Percentiles rank a stretch among this genome's conserved stretches.
These are phyloP conservation scores for Backusella parvicylindrica DNA, from an alignment of 192 early-diverging fungal genomes.

Conservation along the genomic window DNA sequence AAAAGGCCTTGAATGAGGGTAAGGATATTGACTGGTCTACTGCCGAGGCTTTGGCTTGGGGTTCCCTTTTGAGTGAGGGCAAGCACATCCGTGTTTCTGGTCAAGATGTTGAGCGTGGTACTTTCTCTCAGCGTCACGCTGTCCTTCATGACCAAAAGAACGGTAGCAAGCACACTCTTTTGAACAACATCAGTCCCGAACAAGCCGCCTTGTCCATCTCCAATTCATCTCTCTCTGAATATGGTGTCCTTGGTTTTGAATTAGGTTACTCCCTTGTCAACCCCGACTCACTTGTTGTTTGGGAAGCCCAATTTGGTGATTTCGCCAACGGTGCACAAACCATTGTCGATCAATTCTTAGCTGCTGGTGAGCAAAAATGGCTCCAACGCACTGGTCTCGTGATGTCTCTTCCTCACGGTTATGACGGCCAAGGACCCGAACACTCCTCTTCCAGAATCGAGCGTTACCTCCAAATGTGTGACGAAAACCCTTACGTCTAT, in stretches of 20 bases:
- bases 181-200: conserved; percentile 84
- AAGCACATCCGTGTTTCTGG: conserved; percentile 92
- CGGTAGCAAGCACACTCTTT: conserved; percentile 77
- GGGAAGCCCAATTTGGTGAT: conserved; percentile 99
- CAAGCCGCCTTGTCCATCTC: conserved; percentile 88
- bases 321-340: conserved; percentile 96
- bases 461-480: conserved; percentile 92
- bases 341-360: conserved; percentile 98
- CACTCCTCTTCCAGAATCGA: conserved; percentile 96
- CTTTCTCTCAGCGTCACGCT: conserved; percentile 98
- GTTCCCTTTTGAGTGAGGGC: conserved; percentile 85
- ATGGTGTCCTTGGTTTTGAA: conserved; percentile 94
- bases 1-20: conserved; percentile 75
- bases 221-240: conserved; percentile 97
- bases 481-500: conserved; percentile 88
- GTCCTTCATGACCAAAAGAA: conserved; percentile 93
- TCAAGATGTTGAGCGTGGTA: conserved; percentile 98
- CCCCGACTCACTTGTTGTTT: conserved; percentile 91
- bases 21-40: conserved; percentile 94
- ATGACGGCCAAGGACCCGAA: conserved; percentile 98
- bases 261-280: conserved; percentile 94
- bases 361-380: conserved; percentile 97
- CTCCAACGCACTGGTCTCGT: conserved; percentile 93
- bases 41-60: conserved; percentile 92
- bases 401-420: conserved; percentile 94